Evolutionary conservation across 208 protist genomes (phyloP).

Genomic region (Leishmania amazonensis): DNA sequence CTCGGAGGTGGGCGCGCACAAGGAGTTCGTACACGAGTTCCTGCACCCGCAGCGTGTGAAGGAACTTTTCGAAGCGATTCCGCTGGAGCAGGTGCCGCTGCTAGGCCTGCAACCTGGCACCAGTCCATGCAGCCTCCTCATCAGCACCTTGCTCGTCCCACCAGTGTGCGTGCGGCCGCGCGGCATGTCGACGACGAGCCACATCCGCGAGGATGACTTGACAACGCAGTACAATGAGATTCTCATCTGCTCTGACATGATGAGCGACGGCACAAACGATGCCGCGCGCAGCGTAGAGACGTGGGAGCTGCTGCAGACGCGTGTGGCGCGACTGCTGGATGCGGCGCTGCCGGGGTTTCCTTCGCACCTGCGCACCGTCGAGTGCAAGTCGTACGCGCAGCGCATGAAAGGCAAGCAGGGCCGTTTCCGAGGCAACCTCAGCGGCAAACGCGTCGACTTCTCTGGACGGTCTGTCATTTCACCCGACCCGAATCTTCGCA

Average conservation of each 20-base stretch:
- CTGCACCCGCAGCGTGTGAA: constrained; percentile 93
- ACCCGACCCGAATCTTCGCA: constrained; percentile 98
- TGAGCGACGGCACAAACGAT: constrained; percentile 80
- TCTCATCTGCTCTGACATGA: constrained; percentile 77
- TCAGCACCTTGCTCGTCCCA: constrained; percentile 96
- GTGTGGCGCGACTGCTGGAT: constrained; percentile 88
- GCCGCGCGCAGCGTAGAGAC: constrained; percentile 83
- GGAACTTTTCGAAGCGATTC: constrained; percentile 93
- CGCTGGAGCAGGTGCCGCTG: constrained; percentile 91
- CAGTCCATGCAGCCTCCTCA: constrained; percentile 92
- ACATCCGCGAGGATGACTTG: constrained; percentile 98
- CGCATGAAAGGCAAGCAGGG: constrained; percentile 99
- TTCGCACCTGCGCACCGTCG: constrained; percentile 54
- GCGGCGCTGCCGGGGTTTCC: constrained; percentile 84
- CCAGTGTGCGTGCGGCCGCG: constrained; percentile 97
- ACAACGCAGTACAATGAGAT: constrained; percentile 97
- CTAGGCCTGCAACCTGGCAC: constrained; percentile 92
- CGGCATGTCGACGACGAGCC: constrained; percentile 60
- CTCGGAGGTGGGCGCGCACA: constrained; percentile 47
- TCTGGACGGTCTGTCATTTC: constrained; percentile 99
- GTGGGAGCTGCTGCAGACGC: constrained; percentile 98
- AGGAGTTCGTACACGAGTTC: constrained; percentile 90
- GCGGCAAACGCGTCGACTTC: constrained; percentile 99
- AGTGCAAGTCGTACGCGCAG: constrained; percentile 94
- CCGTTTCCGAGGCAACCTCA: constrained; percentile 99